Conservation (phyloP, 2,329 filamentous ascomycete species). For the Neofusicoccum sp. region DNA sequence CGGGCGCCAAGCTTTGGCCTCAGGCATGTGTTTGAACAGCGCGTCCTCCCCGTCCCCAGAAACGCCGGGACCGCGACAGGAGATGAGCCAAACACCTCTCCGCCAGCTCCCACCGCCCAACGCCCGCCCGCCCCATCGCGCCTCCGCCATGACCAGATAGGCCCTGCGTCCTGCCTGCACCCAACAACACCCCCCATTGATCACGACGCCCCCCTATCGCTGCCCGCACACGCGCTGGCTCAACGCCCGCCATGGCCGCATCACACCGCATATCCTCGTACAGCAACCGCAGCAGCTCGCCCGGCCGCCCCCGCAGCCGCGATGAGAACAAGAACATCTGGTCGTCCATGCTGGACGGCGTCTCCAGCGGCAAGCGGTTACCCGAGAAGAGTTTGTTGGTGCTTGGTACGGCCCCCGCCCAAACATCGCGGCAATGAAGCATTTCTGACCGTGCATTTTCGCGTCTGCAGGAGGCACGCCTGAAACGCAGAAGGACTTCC, state of each 20-base stretch:
- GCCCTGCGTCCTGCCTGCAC: slow-evolving; percentile 7
- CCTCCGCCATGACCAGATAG: slow-evolving; percentile 17
- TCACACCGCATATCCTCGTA: slow-evolving; percentile 21
- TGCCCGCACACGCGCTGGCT: slow-evolving; percentile 6
- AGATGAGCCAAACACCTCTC: slow-evolving; percentile 20
- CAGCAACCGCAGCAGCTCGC: slow-evolving; percentile 22
- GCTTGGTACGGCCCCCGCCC: slow-evolving; percentile 61
- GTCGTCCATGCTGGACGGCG: slow-evolving; percentile 89
- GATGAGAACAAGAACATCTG: slow-evolving; percentile 80
- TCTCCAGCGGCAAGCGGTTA: slow-evolving; percentile 85
- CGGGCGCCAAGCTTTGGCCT: slow-evolving; percentile 18
- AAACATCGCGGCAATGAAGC: not conserved
- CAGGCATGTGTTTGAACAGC: slow-evolving; percentile 20
- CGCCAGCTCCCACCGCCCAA: slow-evolving; percentile 4
- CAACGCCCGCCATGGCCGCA: slow-evolving; percentile 19
- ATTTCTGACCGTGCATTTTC: slow-evolving; percentile 21
- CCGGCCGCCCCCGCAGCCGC: slow-evolving; percentile 53
- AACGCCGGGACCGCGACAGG: slow-evolving; percentile 20
- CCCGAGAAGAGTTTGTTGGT: slow-evolving; percentile 91
- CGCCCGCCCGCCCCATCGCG: slow-evolving; percentile 4
- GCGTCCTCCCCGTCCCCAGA: slow-evolving; percentile 10
- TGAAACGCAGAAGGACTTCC: slow-evolving; percentile 81
- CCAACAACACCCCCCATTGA: slow-evolving; percentile 6
- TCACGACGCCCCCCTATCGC: slow-evolving; percentile 6
- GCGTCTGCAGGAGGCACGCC: slow-evolving; percentile 68